phyloP scores from a whole-genome alignment of 805 yeast genomes.

The Yamadazyma endophytica region DNA sequence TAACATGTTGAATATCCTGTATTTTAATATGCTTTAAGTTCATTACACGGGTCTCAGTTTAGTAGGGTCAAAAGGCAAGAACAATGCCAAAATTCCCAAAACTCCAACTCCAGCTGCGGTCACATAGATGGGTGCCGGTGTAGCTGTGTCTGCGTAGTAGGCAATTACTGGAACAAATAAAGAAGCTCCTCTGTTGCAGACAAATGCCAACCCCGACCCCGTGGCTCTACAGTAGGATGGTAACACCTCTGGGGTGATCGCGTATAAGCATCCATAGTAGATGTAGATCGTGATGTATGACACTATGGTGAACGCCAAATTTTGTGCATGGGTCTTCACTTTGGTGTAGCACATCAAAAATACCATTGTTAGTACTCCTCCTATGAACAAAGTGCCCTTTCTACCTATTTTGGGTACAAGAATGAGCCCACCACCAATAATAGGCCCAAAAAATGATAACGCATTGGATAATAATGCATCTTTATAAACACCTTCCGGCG shows the following conservation, averaged over 20 bases:
- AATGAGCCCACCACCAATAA: conserved; percentile 22
- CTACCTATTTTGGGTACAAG: conserved; percentile 40
- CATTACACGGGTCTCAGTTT: conserved; percentile 21
- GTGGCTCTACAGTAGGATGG: conserved; percentile 33
- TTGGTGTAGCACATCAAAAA: conserved; percentile 60
- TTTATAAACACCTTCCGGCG: conserved; percentile 17
- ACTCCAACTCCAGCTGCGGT: conserved; percentile 32
- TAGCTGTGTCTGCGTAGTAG: conserved; percentile 22
- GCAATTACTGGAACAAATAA: conserved; percentile 37
- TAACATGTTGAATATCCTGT: too few relatives aligned
- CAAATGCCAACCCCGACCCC: conserved; percentile 31
- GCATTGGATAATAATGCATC: conserved; percentile 25
- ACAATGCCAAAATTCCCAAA: conserved; percentile 27
- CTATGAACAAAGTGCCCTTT: conserved; percentile 53
- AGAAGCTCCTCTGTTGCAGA: conserved; percentile 29
- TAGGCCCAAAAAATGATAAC: conserved; percentile 25
- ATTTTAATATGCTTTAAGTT: too few relatives aligned
- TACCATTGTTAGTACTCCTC: conserved; percentile 52
- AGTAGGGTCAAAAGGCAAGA: conserved; percentile 32
- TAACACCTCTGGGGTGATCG: conserved; percentile 37
- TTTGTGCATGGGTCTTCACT: conserved; percentile 44
- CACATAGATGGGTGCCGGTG: conserved; percentile 32
- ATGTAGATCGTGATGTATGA: conserved; percentile 39
- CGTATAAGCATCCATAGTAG: conserved; percentile 32
- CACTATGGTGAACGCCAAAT: conserved; percentile 45